These are phyloP conservation scores for Albatrellus ellisii DNA, from an alignment of 768 basidiomycete species.

Conservation along the genomic window DNA sequence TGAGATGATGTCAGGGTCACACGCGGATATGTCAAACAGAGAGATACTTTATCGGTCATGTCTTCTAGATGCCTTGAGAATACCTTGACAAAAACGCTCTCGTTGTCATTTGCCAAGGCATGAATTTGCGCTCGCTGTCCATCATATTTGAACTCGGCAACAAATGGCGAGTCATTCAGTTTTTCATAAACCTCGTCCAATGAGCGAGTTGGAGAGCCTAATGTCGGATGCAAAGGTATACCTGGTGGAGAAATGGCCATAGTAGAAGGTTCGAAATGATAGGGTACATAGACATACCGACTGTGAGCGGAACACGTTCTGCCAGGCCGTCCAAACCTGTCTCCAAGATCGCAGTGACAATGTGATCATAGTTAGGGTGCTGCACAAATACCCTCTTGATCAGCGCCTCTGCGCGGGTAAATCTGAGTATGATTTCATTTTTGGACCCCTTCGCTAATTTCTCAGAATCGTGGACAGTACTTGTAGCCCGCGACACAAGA, in stretches of 20 bases:
- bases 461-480: conserved; percentile 22
- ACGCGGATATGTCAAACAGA: conserved; percentile 4
- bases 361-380: conserved; percentile 67
- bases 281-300: conserved; percentile 36
- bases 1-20: conserved; percentile 18
- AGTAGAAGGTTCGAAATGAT: conserved; percentile 1
- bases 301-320: conserved; percentile 46
- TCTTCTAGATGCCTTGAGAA: conserved; percentile 88
- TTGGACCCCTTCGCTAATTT: conserved; percentile 25
- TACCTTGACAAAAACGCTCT: conserved; percentile 34
- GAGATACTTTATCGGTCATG: conserved; percentile 72
- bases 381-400: conserved; percentile 63
- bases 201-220: conserved; percentile 80
- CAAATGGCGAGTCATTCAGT: conserved; percentile 52
- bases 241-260: conserved; percentile 29
- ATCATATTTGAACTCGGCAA: conserved; percentile 87
- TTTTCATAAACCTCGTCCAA: conserved; percentile 73
- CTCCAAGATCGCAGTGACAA: conserved; percentile 46
- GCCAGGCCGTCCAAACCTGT: conserved; percentile 47
- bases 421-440: too few species aligned
- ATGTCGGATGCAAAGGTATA: conserved; percentile 72
- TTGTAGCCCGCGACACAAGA: conserved; percentile 21
- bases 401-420: conserved; percentile 45
- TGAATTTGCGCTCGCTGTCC: conserved; percentile 82
- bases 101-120: conserved; percentile 24